phyloP scores from a whole-genome alignment of 176 grass and related monocot species.

The Aegilops longissima region DNA sequence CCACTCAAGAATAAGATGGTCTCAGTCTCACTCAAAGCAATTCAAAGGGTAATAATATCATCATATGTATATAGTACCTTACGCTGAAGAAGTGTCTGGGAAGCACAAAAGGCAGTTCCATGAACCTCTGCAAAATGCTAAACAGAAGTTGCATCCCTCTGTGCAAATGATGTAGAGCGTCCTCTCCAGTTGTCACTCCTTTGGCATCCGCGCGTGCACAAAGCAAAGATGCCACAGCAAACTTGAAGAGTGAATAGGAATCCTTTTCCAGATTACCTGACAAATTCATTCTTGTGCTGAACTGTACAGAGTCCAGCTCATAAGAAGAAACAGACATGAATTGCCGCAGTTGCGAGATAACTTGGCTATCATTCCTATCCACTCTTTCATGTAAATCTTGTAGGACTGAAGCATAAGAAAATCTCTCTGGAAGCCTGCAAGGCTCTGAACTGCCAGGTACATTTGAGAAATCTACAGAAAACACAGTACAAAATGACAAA shows the following conservation, averaged over 20 bases:
- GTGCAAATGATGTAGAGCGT: slow-evolving; percentile 28
- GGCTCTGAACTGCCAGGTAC: slow-evolving; percentile 13
- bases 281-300: slow-evolving; percentile 31
- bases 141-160: slow-evolving; percentile 57
- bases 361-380: slow-evolving; percentile 35
- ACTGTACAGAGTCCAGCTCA: slow-evolving; percentile 35
- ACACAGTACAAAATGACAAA: slow-evolving; percentile 72
- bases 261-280: slow-evolving; percentile 37
- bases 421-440: slow-evolving; percentile 25
- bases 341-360: slow-evolving; percentile 41
- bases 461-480: slow-evolving; percentile 53
- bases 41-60: background rate
- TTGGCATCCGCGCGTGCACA: slow-evolving; percentile 29
- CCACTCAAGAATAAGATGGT: background rate
- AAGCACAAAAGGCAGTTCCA: slow-evolving; percentile 68
- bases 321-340: slow-evolving; percentile 36
- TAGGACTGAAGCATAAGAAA: slow-evolving; percentile 47
- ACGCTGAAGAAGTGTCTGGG: slow-evolving; percentile 82
- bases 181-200: slow-evolving; percentile 29
- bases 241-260: slow-evolving; percentile 51
- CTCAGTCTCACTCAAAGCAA: background rate
- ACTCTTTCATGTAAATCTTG: slow-evolving; percentile 68
- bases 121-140: slow-evolving; percentile 51
- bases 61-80: slow-evolving; percentile 42
- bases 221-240: slow-evolving; percentile 54